phyloP scores from a whole-genome alignment of 179 eudicot genomes.

The Kewa caespitosa region DNA sequence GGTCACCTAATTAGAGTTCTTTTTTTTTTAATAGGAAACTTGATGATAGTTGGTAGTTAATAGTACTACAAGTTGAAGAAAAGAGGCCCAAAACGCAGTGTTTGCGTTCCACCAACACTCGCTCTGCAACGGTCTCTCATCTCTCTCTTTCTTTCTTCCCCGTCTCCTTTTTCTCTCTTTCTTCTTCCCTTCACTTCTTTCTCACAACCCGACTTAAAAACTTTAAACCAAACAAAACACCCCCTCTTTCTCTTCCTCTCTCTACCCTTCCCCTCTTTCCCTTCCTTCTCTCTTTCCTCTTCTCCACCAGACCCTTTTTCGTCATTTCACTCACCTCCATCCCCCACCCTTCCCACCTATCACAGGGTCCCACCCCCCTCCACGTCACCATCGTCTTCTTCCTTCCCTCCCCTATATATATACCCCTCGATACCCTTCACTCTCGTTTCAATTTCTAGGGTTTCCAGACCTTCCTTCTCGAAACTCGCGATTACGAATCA shows the following conservation, averaged over 20 bases:
- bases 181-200: background rate
- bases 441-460: constrained; percentile 29
- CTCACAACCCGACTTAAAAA: background rate
- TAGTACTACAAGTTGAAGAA: no score
- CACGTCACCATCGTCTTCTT: constrained; percentile 40
- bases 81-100: no score
- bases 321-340: constrained; percentile 32
- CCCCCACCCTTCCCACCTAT: constrained; percentile 23
- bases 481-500: background rate
- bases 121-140: background rate
- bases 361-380: constrained; percentile 43
- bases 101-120: no score
- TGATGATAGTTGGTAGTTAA: no score
- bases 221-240: background rate
- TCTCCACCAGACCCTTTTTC: constrained; percentile 23
- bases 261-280: background rate
- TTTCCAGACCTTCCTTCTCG: constrained; percentile 40
- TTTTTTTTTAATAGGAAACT: no score
- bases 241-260: background rate
- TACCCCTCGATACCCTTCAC: constrained; percentile 23
- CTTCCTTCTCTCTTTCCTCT: constrained; percentile 2
- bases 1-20: no score
- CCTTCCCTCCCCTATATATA: constrained; percentile 19
- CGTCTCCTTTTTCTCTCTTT: background rate
- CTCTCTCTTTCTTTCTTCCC: background rate